phyloP scores from a whole-genome alignment of 805 yeast species.

The Jamesozyma rosinii region DNA sequence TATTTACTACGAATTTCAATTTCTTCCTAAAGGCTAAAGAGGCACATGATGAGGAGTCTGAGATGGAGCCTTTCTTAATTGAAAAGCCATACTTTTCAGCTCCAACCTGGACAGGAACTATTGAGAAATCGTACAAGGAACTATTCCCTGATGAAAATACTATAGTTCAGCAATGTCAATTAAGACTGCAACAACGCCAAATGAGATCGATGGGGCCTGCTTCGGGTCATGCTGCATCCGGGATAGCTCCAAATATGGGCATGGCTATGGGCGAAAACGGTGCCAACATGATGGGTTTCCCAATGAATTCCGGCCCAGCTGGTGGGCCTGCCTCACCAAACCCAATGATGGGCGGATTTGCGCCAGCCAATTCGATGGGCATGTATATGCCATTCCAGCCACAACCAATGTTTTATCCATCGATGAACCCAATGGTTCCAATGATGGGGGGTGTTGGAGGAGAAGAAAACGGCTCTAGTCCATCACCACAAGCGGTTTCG shows the following conservation, averaged over 20 bases:
- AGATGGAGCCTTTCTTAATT: slow-evolving; percentile 33
- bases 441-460: slow-evolving; percentile 19
- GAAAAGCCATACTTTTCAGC: slow-evolving; percentile 64
- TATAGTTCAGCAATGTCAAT: slow-evolving; percentile 25
- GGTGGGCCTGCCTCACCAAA: slow-evolving; percentile 13
- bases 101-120: slow-evolving; percentile 64
- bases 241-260: slow-evolving; percentile 19
- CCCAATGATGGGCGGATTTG: slow-evolving; percentile 22
- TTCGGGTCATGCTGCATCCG: neutral
- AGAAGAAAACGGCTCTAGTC: slow-evolving; percentile 10
- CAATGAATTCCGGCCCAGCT: slow-evolving; percentile 20
- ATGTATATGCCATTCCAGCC: slow-evolving; percentile 31
- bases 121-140: slow-evolving; percentile 47
- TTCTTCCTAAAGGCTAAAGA: slow-evolving; percentile 41
- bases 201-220: slow-evolving; percentile 17
- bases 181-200: slow-evolving; percentile 28
- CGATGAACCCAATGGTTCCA: slow-evolving; percentile 27
- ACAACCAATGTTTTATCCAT: slow-evolving; percentile 29
- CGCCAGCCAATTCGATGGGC: slow-evolving; percentile 17
- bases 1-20: slow-evolving; percentile 40
- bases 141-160: slow-evolving; percentile 38
- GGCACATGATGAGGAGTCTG: slow-evolving; percentile 25
- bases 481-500: slow-evolving; percentile 21
- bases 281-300: slow-evolving; percentile 23
- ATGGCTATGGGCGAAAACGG: slow-evolving; percentile 19